Base-by-base conservation (phyloP, 805 yeast species). In the Jamesozyma hellenica region DNA sequence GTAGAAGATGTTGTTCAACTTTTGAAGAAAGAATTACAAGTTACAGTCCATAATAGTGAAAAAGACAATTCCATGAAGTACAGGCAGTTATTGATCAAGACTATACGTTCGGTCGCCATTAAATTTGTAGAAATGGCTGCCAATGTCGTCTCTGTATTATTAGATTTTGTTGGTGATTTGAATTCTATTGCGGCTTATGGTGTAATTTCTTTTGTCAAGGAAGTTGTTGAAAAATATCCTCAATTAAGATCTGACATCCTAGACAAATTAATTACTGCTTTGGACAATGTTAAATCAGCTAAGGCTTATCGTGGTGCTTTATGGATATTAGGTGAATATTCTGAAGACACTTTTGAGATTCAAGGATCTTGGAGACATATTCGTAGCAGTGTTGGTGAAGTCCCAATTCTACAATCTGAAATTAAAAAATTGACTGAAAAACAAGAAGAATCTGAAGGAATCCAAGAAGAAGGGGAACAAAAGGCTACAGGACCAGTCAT, bases 291-390 rank as follows among this genome's bases (percentile, higher is more conserved):
- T 37, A 83, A 78, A 57, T 79, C 92, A 43, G 94, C 95, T 11
- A 87, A 87, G 53, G 95, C 92, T 10, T 82, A 78, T 66, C 79
- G 97, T 49, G 94, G 95, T 25, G 86, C 94, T 0, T 68, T 94
- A 44, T 92, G 99, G 99, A 79, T 92, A 37, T 65, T 92, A 52
- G 98, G 99, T 62, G 98, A 94, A 64, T 92, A 87, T 61, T 69
- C 88, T 30, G 54, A 72, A 34, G 80, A 79, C 38, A 86, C 79
- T 47, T 61, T 69, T 19, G 82, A 82, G 38, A 78, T 92, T 45
- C 82, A 82, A 59, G 72, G 71, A 19, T 79, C 94, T 4, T 94
- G 98, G 98, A 81, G 75, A 52, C 82, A 76, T 48, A 76, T 92
- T 47, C 79, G 96, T 58, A 60, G 74, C 26, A 77, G 84, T 47